Conservation (phyloP, 2,329 filamentous ascomycete genomes). For the Pochonia chlamydosporia region DNA sequence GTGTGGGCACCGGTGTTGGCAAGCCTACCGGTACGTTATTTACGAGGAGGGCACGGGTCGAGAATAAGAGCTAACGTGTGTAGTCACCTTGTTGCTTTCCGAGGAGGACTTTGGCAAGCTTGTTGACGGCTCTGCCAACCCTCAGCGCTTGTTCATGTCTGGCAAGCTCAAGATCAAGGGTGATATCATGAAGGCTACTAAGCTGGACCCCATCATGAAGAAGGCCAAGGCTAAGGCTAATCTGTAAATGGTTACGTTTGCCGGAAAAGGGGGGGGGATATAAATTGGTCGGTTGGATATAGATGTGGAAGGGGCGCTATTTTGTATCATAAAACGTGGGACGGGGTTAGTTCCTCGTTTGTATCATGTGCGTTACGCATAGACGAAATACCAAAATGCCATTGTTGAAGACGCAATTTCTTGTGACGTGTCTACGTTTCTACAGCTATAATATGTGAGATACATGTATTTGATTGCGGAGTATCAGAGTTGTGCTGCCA, state of each 20-base stretch:
- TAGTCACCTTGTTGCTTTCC: slow-evolving; percentile 82
- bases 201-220: slow-evolving; percentile 88
- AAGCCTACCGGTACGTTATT: slow-evolving; percentile 71
- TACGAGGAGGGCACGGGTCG: too few species aligned
- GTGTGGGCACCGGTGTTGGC: slow-evolving; percentile 68
- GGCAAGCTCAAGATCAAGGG: slow-evolving; percentile 98
- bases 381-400: slow-evolving; percentile 9
- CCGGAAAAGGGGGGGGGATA: background rate
- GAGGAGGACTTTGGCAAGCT: slow-evolving; percentile 85
- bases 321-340: slow-evolving; percentile 7
- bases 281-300: background rate
- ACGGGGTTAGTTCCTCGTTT: background rate
- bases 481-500: slow-evolving; percentile 12
- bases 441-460: too few species aligned
- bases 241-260: slow-evolving; percentile 48
- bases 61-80: too few species aligned
- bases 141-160: slow-evolving; percentile 94
- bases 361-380: slow-evolving; percentile 10
- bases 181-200: slow-evolving; percentile 97
- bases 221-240: slow-evolving; percentile 82
- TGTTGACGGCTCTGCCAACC: slow-evolving; percentile 82
- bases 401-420: background rate
- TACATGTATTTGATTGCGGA: too few species aligned
- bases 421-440: too few species aligned
- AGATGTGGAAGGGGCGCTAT: background rate